phyloP scores from a whole-genome alignment of 2,329 filamentous ascomycete species.

The Penicillium corylophilum region DNA sequence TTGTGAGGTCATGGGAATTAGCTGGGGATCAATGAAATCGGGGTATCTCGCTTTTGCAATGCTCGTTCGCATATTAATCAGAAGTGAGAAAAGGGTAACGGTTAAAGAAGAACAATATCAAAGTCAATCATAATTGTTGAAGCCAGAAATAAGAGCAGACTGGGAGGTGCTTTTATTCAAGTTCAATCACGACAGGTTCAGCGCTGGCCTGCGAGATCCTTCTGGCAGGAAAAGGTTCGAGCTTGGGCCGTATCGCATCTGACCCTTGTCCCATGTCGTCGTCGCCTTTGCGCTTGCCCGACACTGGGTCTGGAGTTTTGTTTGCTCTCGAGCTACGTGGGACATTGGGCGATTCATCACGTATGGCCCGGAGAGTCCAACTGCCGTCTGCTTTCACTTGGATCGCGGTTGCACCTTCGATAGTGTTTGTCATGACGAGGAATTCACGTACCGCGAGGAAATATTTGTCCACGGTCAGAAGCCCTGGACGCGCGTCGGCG shows the following conservation, averaged over 20 bases:
- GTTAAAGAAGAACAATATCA: background rate
- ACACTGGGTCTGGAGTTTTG: background rate
- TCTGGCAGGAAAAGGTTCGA: constrained; percentile 1
- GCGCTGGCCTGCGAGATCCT: background rate
- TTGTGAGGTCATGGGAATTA: background rate
- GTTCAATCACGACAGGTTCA: constrained; percentile 20
- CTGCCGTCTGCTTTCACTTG: constrained; percentile 62
- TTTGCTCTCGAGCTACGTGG: background rate
- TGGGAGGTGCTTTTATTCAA: constrained; percentile 12
- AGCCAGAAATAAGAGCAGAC: background rate
- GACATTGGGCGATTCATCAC: constrained; percentile 16
- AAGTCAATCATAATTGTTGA: background rate
- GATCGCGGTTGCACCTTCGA: constrained; percentile 60
- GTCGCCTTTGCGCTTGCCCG: constrained; percentile 16
- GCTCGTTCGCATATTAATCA: background rate
- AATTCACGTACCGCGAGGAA: constrained; percentile 60
- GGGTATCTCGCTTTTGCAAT: constrained; percentile 14
- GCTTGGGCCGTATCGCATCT: constrained; percentile 18
- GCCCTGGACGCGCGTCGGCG: constrained; percentile 71
- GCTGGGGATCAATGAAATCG: background rate
- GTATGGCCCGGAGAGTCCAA: constrained; percentile 58
- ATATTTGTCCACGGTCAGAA: constrained; percentile 72
- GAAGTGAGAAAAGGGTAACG: background rate
- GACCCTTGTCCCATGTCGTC: background rate
- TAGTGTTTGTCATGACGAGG: constrained; percentile 51